Base-by-base conservation (phyloP, 768 basidiomycete genomes). In the Cubamyces lactineus region DNA sequence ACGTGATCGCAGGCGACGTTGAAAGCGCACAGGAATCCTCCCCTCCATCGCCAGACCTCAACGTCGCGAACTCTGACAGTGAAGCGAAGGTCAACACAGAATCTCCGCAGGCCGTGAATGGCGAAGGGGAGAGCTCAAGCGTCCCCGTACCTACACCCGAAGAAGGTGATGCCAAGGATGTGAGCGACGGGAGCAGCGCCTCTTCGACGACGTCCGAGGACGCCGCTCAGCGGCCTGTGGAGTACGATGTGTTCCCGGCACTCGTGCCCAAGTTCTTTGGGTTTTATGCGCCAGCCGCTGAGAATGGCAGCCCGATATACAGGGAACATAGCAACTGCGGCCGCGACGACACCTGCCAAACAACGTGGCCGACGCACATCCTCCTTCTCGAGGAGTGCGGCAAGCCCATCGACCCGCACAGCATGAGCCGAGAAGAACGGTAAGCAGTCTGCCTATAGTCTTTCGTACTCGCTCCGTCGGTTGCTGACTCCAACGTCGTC, bases 361-460 rank as follows among this genome's bases (percentile, higher is more conserved):
- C 53, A 12, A 24, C 17, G 0, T 54, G 53, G 52, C 26, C 61
- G 15, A 78, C 75, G 48, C 76, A 78, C 2, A 76, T 84, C 47
- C 69, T 82, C 26, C 72, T 84, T 1, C 61, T 84, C 40, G 83
- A 83, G 58, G 74, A 80, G 45, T 83, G 82, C 45, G 82, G 83
- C 6, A 17, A 15, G 5, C 72, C 73, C 0, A 65, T 82, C 19
- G 38, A 58, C 0, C 43, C 42, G 11, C 4, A 5, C 16, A 13
- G 58, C 23, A 65, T 81, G 13, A 49, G 34, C 11, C 1, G 7
- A 2, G 64, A 54, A 13, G 19, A 58, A 6, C 63, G 66, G 70
- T 61, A 41, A 11, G 66, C 34, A 34, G 34, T 9, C 9, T 34
- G 34, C 9, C 34, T 34, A 34, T 11, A 34, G 34, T 34, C 6